Conservation (phyloP, 306 rosid genomes). For the Purshia tridentata region DNA sequence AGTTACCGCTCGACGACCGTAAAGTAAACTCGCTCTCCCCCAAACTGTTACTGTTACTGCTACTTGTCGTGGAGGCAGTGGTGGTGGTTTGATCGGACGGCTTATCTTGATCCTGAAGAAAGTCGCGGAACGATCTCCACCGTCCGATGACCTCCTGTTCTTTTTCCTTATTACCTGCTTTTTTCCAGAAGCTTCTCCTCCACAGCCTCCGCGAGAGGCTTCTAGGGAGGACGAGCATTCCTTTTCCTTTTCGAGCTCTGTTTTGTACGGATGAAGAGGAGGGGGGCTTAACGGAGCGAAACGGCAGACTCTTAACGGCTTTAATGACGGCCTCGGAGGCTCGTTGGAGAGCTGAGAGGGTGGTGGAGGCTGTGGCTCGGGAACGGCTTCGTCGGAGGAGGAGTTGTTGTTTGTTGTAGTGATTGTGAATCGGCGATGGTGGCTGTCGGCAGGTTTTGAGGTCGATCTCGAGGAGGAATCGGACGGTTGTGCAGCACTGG, state of each 20-base stretch:
- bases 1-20: not conserved
- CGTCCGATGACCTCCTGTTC: not conserved
- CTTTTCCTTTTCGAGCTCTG: constrained; percentile 19
- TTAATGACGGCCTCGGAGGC: constrained; percentile 58
- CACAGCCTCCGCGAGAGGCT: constrained; percentile 57
- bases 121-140: constrained; percentile 41
- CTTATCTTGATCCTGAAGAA: constrained; percentile 22
- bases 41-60: constrained; percentile 50
- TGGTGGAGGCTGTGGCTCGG: constrained; percentile 26
- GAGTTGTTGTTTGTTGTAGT: constrained; percentile 1
- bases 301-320: constrained; percentile 48
- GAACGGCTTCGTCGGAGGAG: constrained; percentile 20
- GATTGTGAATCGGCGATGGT: not conserved
- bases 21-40: constrained; percentile 52
- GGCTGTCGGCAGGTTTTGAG: constrained; percentile 31
- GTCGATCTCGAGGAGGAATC: constrained; percentile 49
- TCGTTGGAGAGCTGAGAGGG: constrained; percentile 44
- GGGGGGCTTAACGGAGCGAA: constrained; percentile 22
- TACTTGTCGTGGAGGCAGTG: not conserved
- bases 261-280: not conserved
- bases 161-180: constrained; percentile 9
- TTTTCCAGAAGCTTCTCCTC: constrained; percentile 49
- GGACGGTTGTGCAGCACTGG: constrained; percentile 63
- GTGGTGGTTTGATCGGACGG: constrained; percentile 28
- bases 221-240: constrained; percentile 27